phyloP scores from a whole-genome alignment of 23 red algal genomes.

The Porphyridium purpureum region DNA sequence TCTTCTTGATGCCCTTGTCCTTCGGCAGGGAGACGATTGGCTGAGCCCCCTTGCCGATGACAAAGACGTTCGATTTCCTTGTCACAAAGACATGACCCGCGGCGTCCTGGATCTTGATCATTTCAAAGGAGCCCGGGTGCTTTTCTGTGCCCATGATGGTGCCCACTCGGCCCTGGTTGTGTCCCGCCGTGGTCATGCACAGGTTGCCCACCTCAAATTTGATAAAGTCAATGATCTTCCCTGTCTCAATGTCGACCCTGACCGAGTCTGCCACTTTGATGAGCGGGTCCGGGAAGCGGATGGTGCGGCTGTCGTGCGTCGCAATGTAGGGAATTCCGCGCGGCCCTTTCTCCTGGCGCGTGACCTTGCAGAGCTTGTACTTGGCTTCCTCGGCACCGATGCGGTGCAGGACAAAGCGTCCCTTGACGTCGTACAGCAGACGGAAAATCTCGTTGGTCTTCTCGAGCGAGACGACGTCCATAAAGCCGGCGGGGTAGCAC shows the following conservation, averaged over 20 bases:
- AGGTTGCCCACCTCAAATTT: slow-evolving; percentile 96
- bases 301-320: slow-evolving; percentile 86
- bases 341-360: slow-evolving; percentile 66
- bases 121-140: slow-evolving; percentile 88
- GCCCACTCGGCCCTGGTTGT: slow-evolving; percentile 95
- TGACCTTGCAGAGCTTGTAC: slow-evolving; percentile 96
- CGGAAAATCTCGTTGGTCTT: slow-evolving; percentile 92
- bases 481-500: slow-evolving; percentile 92
- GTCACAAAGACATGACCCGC: slow-evolving; percentile 86
- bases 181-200: slow-evolving; percentile 96
- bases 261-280: slow-evolving; percentile 82
- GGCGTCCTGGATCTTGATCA: slow-evolving; percentile 75
- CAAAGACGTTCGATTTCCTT: slow-evolving; percentile 77
- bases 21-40: slow-evolving; percentile 64
- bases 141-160: slow-evolving; percentile 74
- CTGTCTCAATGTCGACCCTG: slow-evolving; percentile 67
- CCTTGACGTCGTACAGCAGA: slow-evolving; percentile 91
- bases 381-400: slow-evolving; percentile 87
- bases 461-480: slow-evolving; percentile 93
- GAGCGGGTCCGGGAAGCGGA: slow-evolving; percentile 87
- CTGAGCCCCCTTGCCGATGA: slow-evolving; percentile 83
- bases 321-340: slow-evolving; percentile 81
- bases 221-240: slow-evolving; percentile 85
- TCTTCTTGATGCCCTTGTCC: slow-evolving; percentile 63
- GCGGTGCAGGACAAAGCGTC: slow-evolving; percentile 87